Conservation (phyloP, 2,329 filamentous ascomycete genomes). For the Fusarium verticillioides region DNA sequence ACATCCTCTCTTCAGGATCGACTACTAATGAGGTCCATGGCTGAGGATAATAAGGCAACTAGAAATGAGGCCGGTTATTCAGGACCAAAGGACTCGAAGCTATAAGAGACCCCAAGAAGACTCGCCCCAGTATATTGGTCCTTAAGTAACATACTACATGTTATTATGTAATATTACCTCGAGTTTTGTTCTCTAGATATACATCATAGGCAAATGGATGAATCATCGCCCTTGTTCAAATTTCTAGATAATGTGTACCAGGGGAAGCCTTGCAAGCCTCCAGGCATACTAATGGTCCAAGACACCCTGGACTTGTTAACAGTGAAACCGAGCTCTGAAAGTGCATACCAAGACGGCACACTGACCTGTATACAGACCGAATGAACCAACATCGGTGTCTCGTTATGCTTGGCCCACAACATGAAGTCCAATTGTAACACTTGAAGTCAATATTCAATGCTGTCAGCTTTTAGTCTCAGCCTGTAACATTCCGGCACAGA, state of each 20-base stretch:
- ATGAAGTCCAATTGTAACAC: not conserved
- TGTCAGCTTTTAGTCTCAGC: not conserved
- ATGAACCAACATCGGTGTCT: not conserved
- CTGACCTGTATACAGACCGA: not conserved
- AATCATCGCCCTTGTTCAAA: not conserved
- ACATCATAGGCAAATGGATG: not conserved
- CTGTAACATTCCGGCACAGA: not conserved
- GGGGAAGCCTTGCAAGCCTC: not conserved
- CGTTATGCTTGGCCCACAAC: not conserved
- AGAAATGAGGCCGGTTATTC: not conserved
- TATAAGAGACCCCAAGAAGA: not conserved
- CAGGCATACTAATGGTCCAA: not conserved
- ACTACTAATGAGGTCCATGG: not conserved
- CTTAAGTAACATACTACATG: not conserved
- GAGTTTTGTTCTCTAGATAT: not conserved
- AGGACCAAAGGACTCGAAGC: not conserved
- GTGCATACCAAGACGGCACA: not conserved
- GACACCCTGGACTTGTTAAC: not conserved
- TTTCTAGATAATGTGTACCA: not conserved
- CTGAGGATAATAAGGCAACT: not conserved
- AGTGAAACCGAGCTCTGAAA: not conserved
- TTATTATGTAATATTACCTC: not conserved
- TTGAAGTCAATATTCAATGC: not conserved
- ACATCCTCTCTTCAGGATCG: slow-evolving; percentile 10
- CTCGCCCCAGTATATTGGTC: not conserved